A percentile compares a stretch with the other conserved stretches of the same genome.
Evolutionary conservation across 805 yeast genomes (phyloP).

Genomic region (Kodamaea neixiangensis): DNA sequence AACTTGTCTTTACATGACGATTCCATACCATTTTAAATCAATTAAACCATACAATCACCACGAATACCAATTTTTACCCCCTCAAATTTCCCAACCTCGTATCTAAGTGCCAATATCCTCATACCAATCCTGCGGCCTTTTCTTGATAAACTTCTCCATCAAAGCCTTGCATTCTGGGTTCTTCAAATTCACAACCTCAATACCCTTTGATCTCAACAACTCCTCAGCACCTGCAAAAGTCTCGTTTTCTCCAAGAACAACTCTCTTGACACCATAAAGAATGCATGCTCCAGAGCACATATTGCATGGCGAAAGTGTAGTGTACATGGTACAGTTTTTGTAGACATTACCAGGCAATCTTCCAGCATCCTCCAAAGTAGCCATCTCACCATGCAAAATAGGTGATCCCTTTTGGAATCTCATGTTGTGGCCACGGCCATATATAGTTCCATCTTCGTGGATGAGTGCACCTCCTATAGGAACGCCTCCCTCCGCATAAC

Average conservation of each 20-base stretch:
- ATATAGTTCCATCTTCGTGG: constrained; percentile 71
- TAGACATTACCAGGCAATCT: constrained; percentile 78
- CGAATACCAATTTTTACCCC: not conserved
- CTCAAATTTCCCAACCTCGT: not conserved
- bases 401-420: constrained; percentile 84
- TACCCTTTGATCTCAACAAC: constrained; percentile 64
- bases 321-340: constrained; percentile 85
- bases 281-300: constrained; percentile 96
- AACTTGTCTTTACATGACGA: too few species aligned
- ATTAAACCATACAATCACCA: too few species aligned
- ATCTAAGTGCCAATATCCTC: constrained; percentile 70
- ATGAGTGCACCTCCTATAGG: constrained; percentile 84
- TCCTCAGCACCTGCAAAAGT: constrained; percentile 86
- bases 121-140: constrained; percentile 76
- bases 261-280: constrained; percentile 83
- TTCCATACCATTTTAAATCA: too few species aligned
- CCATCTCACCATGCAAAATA: constrained; percentile 88
- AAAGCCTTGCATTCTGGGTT: constrained; percentile 64
- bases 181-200: constrained; percentile 65
- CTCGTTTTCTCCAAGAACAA: constrained; percentile 86
- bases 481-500: constrained; percentile 83
- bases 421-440: constrained; percentile 90
- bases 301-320: constrained; percentile 88
- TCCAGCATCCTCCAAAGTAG: constrained; percentile 88
- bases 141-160: constrained; percentile 77